Evolutionary conservation across 352 stramenopile genomes (phyloP), one percentile per base, ranked within the genome.

Genomic region (Globisporangium alternatum): DNA sequence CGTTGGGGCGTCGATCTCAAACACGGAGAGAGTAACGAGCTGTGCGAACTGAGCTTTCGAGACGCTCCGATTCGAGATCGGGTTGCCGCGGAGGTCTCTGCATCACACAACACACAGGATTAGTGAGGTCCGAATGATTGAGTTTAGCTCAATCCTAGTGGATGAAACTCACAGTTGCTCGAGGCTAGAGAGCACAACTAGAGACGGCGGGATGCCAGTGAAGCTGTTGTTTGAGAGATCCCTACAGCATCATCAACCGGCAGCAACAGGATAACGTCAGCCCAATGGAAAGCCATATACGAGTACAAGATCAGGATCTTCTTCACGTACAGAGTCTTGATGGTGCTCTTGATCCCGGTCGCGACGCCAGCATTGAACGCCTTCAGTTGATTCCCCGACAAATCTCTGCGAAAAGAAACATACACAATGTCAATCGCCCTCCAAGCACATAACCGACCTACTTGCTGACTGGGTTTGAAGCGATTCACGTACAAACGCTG

Each of bases 61-160:
- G 53, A 71, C 41, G n/a, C 51, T 67, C 25, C 53, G 52, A 10
- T 71, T 71, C 19, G 53, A 55, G 37, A 71, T 65, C 3, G 65
- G 65, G n/a, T 58, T 52, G 51, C 35, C 13, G 19, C 4, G 28
- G 28, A 63, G 25, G 22, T 63, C 30, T 22, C 56, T 63, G 22
- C 8, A 37, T 31, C 21, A 48, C 28, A 35, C 22, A 47, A 21
- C 5, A 57, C 17, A 30, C 1, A 57, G 15, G 7, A 39, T 39
- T 39, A 51, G n/a, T 17, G 45, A 51, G n/a, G 21, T 10, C 35
- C 5, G 30, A 21, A 30, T 7, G 7, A 6, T 9, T n/a, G 3
- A 8, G 21, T 17, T 25, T 52, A 7, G 19, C 22, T 9, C 7
- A 52, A 9, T 31, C 10, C 0, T 8, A 31, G 12, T 31, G 45